Conservation (phyloP, 495 filamentous ascomycete genomes). For the Acidiella bohemica region DNA sequence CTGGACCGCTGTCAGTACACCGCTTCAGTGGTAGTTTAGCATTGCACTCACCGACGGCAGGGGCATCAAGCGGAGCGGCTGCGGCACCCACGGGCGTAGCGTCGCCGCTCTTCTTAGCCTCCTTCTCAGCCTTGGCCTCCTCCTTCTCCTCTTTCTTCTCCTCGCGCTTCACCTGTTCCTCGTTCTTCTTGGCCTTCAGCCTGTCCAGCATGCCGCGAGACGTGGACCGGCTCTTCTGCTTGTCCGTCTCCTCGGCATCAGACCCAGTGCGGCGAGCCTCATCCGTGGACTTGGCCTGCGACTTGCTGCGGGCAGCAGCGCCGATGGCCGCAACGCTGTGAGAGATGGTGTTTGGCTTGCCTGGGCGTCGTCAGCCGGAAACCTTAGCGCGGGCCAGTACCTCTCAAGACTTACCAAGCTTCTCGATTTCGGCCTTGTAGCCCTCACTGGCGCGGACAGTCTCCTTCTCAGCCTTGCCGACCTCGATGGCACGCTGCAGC, state of each 20-base stretch:
- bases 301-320: slow-evolving; percentile 20
- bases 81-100: slow-evolving; percentile 1
- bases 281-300: slow-evolving; percentile 28
- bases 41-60: slow-evolving; percentile 9
- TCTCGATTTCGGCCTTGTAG: slow-evolving; percentile 36
- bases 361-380: slow-evolving; percentile 30
- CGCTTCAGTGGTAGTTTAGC: neutral
- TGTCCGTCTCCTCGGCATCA: slow-evolving; percentile 32
- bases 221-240: slow-evolving; percentile 50
- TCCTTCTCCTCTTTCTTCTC: slow-evolving; percentile 39
- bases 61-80: slow-evolving; percentile 13
- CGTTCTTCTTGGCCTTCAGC: slow-evolving; percentile 53
- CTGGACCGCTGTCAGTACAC: slow-evolving; percentile 9
- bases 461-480: slow-evolving; percentile 39
- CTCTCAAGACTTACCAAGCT: slow-evolving; percentile 29
- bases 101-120: slow-evolving; percentile 17
- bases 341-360: slow-evolving; percentile 21
- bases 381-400: slow-evolving; percentile 3
- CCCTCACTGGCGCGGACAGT: slow-evolving; percentile 27
- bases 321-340: slow-evolving; percentile 17
- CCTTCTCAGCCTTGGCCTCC: slow-evolving; percentile 16
- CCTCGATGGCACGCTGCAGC: slow-evolving; percentile 40
- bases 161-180: slow-evolving; percentile 34
- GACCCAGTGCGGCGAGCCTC: slow-evolving; percentile 23
- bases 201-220: slow-evolving; percentile 71